Evolutionary conservation across 148 eudicot genomes (phyloP).

Genomic region (Rhododendron griersonianum): DNA sequence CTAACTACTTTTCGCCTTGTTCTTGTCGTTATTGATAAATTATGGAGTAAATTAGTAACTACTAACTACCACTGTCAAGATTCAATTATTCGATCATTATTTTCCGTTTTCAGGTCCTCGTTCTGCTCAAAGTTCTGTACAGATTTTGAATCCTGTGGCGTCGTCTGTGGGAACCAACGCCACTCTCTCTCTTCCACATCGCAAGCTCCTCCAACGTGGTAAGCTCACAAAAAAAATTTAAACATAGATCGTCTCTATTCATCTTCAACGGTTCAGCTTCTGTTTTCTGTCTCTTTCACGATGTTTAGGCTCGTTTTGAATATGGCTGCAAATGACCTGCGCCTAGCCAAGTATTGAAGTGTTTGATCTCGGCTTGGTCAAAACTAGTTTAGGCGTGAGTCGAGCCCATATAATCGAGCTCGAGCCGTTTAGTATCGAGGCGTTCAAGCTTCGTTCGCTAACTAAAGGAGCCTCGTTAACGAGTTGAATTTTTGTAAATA

Average conservation of each 20-base stretch:
- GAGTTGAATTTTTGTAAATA: too few species aligned
- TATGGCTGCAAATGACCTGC: neutral
- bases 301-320: neutral
- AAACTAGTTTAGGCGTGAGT: neutral
- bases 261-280: neutral
- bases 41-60: neutral
- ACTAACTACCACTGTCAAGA: neutral
- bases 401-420: neutral
- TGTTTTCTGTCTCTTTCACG: neutral
- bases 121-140: neutral
- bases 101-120: neutral
- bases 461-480: neutral
- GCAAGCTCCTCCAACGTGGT: constrained; percentile 48
- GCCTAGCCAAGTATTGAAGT: neutral
- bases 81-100: neutral
- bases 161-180: neutral
- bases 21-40: neutral
- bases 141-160: neutral
- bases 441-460: neutral
- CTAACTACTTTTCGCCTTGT: neutral
- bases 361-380: neutral
- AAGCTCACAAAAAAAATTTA: constrained; percentile 2
- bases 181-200: constrained; percentile 26
- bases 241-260: neutral
- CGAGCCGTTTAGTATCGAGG: too few species aligned